Evolutionary conservation across 306 rosid species (phyloP).

Genomic region (Begonia masoniana): DNA sequence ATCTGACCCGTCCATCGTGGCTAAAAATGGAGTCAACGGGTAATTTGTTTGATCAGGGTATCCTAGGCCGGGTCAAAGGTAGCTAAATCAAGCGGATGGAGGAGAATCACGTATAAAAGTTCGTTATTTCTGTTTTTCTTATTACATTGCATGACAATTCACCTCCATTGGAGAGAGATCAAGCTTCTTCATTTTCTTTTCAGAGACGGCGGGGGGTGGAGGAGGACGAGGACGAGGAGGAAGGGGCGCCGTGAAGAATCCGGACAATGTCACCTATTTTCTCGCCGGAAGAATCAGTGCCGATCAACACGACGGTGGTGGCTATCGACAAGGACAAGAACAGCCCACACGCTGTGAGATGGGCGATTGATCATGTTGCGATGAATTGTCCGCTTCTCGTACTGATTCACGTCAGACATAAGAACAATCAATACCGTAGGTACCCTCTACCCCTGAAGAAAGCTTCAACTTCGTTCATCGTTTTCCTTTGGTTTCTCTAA

Average conservation of each 20-base stretch:
- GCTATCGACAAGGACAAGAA: slow-evolving; percentile 82
- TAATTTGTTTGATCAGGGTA: no score
- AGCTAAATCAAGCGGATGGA: slow-evolving; percentile 29
- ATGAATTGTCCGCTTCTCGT: slow-evolving; percentile 28
- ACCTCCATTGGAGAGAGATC: neutral
- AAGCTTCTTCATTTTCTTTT: neutral
- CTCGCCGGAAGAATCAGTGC: slow-evolving; percentile 13
- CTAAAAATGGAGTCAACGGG: no score
- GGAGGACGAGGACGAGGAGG: no score
- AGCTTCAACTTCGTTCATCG: neutral
- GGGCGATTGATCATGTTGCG: slow-evolving; percentile 70
- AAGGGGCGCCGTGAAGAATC: no score
- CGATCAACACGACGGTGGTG: slow-evolving; percentile 42
- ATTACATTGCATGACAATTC: slow-evolving; percentile 7
- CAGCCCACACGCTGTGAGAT: slow-evolving; percentile 54
- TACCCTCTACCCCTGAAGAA: slow-evolving; percentile 29
- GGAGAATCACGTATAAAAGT: slow-evolving; percentile 9
- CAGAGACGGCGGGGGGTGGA: no score
- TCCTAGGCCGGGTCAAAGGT: slow-evolving; percentile 14
- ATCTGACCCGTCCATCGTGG: no score
- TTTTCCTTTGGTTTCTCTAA: neutral
- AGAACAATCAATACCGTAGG: slow-evolving; percentile 52
- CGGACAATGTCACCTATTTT: slow-evolving; percentile 20
- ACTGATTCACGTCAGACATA: slow-evolving; percentile 52
- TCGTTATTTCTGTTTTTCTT: slow-evolving; percentile 19